phyloP scores from a whole-genome alignment of 768 basidiomycete genomes.

The Boletus vinaceobasis region DNA sequence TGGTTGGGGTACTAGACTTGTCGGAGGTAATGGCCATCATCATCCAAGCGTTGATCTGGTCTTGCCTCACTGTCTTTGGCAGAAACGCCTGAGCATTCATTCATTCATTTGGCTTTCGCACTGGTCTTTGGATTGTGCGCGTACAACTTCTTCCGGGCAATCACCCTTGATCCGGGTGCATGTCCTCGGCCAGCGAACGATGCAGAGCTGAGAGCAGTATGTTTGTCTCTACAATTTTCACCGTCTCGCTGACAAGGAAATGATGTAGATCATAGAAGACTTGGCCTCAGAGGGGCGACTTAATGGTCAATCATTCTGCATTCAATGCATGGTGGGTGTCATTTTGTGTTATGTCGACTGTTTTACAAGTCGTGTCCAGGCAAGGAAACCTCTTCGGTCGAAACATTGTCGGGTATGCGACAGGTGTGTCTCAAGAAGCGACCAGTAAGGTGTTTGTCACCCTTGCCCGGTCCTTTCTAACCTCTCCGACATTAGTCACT shows the following conservation, averaged over 20 bases:
- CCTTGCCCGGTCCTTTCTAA: neutral
- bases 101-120: slow-evolving; percentile 75
- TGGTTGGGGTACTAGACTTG: slow-evolving; percentile 75
- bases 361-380: slow-evolving; percentile 37
- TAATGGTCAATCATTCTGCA: slow-evolving; percentile 96
- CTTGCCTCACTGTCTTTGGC: neutral
- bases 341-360: neutral
- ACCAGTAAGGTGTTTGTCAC: slow-evolving; percentile 65
- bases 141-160: slow-evolving; percentile 89
- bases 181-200: slow-evolving; percentile 81
- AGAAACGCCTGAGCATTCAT: slow-evolving; percentile 77
- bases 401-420: slow-evolving; percentile 95
- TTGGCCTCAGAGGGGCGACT: slow-evolving; percentile 82
- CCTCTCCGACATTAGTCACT: slow-evolving; percentile 57
- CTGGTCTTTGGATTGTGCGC: slow-evolving; percentile 65
- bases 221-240: slow-evolving; percentile 22
- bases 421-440: slow-evolving; percentile 83
- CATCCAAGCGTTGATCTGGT: neutral
- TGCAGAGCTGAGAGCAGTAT: slow-evolving; percentile 81
- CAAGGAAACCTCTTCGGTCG: slow-evolving; percentile 85
- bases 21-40: slow-evolving; percentile 51
- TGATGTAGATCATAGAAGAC: slow-evolving; percentile 77
- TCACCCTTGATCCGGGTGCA: slow-evolving; percentile 85
- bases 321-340: slow-evolving; percentile 80
- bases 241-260: neutral